Percentiles rank a stretch among this genome's conserved stretches.
Evolutionary conservation across 169 alveolate species (phyloP).

Genomic region (Theileria annulata): DNA sequence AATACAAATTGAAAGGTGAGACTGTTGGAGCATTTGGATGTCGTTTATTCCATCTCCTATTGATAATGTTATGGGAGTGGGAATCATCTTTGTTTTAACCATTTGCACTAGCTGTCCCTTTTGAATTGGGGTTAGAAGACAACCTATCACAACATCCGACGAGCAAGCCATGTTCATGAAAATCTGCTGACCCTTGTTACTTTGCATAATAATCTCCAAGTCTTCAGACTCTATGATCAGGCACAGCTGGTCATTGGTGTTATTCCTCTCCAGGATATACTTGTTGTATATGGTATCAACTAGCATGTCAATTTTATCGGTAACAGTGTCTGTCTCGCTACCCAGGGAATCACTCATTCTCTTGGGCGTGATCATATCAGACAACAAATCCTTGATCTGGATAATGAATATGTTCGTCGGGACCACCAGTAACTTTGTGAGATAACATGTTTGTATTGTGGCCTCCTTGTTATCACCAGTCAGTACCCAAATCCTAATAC

Average conservation of each 20-base stretch:
- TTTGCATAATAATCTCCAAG: constrained; percentile 64
- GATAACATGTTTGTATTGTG: constrained; percentile 45
- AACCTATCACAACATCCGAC: constrained; percentile 74
- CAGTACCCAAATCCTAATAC: constrained; percentile 82
- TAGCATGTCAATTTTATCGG: constrained; percentile 38
- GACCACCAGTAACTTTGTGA: constrained; percentile 21
- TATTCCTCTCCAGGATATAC: constrained; percentile 64
- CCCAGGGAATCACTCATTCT: neutral
- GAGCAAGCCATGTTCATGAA: constrained; percentile 75
- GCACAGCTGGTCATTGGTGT: constrained; percentile 70
- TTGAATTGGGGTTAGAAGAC: constrained; percentile 68
- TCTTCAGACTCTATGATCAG: constrained; percentile 67
- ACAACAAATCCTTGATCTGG: neutral
- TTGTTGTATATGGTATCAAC: constrained; percentile 52
- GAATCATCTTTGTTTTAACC: constrained; percentile 65
- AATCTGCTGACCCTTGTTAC: constrained; percentile 67
- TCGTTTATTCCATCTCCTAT: constrained; percentile 79
- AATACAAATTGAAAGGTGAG: constrained; percentile 54
- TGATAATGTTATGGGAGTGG: constrained; percentile 75
- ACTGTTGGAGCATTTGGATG: constrained; percentile 64
- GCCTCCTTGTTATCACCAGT: constrained; percentile 84
- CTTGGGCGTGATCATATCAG: neutral
- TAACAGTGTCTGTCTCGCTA: constrained; percentile 25
- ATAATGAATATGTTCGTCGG: constrained; percentile 36
- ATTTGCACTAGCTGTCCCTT: constrained; percentile 72